Evolutionary conservation across 768 basidiomycete genomes (phyloP).

Genomic region (Sporobolomyces phaffii): DNA sequence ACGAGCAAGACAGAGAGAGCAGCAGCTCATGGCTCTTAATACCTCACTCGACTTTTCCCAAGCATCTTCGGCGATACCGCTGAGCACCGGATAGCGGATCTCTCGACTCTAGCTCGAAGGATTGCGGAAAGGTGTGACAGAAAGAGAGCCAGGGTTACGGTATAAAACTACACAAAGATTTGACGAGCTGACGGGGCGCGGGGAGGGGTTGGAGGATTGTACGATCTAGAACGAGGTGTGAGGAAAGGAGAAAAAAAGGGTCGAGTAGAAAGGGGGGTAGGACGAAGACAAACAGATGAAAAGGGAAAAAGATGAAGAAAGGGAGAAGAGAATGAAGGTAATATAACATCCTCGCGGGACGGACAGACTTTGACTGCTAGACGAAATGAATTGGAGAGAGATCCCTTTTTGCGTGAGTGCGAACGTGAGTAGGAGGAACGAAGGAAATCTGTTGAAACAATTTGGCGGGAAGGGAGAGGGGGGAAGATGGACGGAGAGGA

Average conservation of each 20-base stretch:
- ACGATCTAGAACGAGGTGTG: background rate
- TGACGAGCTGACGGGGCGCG: too few relatives aligned
- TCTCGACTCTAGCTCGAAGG: too few relatives aligned
- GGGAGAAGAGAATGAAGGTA: background rate
- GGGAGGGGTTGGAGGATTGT: too few relatives aligned
- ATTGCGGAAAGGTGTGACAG: background rate
- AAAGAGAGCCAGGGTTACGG: conserved; percentile 5
- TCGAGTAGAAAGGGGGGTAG: background rate
- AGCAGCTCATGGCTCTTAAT: too few relatives aligned
- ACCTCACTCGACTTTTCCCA: too few relatives aligned
- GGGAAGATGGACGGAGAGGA: background rate
- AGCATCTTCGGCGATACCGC: too few relatives aligned
- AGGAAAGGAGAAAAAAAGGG: background rate
- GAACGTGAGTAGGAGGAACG: conserved; percentile 8
- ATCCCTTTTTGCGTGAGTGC: conserved; percentile 17
- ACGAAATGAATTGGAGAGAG: background rate
- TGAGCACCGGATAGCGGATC: too few relatives aligned
- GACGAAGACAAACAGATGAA: conserved; percentile 5
- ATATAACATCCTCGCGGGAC: background rate
- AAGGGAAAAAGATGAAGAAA: background rate
- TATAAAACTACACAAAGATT: too few relatives aligned
- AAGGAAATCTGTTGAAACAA: background rate
- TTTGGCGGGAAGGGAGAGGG: background rate
- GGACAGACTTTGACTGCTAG: conserved; percentile 3
- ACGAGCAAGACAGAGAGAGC: too few relatives aligned